These are phyloP conservation scores for Sugiyamaella neomexicana DNA, from an alignment of 1,139 yeast genomes.

Conservation along the genomic window DNA sequence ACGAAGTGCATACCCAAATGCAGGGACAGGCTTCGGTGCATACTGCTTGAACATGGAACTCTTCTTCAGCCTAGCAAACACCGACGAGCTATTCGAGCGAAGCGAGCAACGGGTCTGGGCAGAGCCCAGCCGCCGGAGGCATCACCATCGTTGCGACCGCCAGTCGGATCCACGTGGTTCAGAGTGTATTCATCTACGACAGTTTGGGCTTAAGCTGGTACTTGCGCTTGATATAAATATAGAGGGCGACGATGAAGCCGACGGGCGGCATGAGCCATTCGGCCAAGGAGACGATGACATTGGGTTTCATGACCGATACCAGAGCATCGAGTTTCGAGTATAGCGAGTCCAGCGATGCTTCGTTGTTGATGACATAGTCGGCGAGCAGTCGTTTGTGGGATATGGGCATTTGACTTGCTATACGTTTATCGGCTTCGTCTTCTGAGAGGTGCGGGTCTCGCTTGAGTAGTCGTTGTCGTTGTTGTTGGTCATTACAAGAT, in stretches of 20 bases:
- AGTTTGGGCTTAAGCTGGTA: slow-evolving; percentile 11
- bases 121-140: too few species aligned
- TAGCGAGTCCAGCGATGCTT: slow-evolving; percentile 52
- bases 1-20: too few species aligned
- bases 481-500: slow-evolving; percentile 56
- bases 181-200: neutral
- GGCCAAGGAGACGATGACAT: slow-evolving; percentile 41
- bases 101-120: neutral
- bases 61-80: too few species aligned
- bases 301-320: slow-evolving; percentile 52
- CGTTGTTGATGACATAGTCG: slow-evolving; percentile 69
- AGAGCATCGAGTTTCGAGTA: slow-evolving; percentile 49
- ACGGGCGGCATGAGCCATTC: slow-evolving; percentile 57
- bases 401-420: slow-evolving; percentile 72
- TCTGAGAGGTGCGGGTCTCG: slow-evolving; percentile 68
- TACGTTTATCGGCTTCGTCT: slow-evolving; percentile 71
- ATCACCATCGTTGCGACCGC: too few species aligned
- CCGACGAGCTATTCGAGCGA: too few species aligned
- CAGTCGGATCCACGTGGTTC: too few species aligned
- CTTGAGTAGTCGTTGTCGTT: slow-evolving; percentile 58
- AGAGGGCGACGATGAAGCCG: slow-evolving; percentile 58
- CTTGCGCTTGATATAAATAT: slow-evolving; percentile 15
- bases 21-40: too few species aligned
- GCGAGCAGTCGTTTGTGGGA: slow-evolving; percentile 58
- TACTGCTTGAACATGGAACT: too few species aligned